phyloP scores from a whole-genome alignment of 129 eudicot genomes.

The Artemisia argyi region DNA sequence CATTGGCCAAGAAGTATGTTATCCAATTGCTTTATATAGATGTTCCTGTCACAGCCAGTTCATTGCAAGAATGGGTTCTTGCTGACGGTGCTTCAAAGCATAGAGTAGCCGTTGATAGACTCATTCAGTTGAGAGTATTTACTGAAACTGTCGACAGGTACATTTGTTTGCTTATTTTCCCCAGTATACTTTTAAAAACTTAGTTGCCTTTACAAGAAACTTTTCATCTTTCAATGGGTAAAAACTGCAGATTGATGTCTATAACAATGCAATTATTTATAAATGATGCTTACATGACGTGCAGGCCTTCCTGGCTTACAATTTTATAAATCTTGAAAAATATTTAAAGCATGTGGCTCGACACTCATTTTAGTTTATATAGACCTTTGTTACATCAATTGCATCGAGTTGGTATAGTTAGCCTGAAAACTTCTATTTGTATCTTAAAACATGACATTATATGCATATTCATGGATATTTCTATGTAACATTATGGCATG shows the following conservation, averaged over 20 bases:
- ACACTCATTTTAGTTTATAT: not conserved
- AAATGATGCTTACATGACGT: not conserved
- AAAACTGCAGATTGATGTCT: not conserved
- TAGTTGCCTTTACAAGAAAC: too few relatives aligned
- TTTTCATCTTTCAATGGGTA: not conserved
- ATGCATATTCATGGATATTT: not conserved
- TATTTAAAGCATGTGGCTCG: not conserved
- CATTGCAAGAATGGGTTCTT: slow-evolving; percentile 89
- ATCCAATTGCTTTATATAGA: slow-evolving; percentile 74
- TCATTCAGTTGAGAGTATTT: slow-evolving; percentile 80
- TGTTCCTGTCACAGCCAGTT: slow-evolving; percentile 66
- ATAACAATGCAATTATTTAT: slow-evolving; percentile 5
- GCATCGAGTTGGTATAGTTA: not conserved
- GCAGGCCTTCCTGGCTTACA: slow-evolving; percentile 10
- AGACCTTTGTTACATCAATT: slow-evolving; percentile 10
- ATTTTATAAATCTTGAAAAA: slow-evolving; percentile 1
- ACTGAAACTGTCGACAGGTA: slow-evolving; percentile 83
- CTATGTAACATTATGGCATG: not conserved
- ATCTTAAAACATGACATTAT: slow-evolving; percentile 1
- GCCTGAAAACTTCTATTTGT: slow-evolving; percentile 4
- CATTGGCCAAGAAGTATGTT: slow-evolving; percentile 88
- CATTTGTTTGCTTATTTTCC: not conserved
- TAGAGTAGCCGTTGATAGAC: slow-evolving; percentile 79
- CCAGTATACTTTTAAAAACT: too few relatives aligned
- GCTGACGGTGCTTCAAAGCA: slow-evolving; percentile 80